A percentile compares a stretch with the other conserved stretches of the same genome.
phyloP scores from a whole-genome alignment of 139 green algal genomes.

The Coelastrella sp. region DNA sequence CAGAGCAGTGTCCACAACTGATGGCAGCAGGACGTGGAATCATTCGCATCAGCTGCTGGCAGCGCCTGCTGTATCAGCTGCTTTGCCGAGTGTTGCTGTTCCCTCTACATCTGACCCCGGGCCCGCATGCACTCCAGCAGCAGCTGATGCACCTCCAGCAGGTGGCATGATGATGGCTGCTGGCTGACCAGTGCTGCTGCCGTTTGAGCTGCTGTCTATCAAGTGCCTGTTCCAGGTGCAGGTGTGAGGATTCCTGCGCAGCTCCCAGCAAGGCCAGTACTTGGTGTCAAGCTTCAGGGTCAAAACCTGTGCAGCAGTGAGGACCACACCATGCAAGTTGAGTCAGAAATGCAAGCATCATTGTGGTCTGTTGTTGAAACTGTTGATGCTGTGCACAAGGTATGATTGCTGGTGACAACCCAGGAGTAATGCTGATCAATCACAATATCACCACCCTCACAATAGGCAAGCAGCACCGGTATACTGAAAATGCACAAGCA shows the following conservation, averaged over 20 bases:
- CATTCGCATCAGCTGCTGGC: not conserved
- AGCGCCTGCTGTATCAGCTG: not conserved
- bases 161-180: not conserved
- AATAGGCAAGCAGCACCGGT: not conserved
- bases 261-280: constrained; percentile 91
- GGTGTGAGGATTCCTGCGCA: constrained; percentile 64
- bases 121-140: not conserved
- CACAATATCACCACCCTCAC: too few relatives aligned
- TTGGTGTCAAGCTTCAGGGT: constrained; percentile 84
- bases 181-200: not conserved
- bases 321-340: not conserved
- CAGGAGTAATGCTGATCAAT: too few relatives aligned
- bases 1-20: too few relatives aligned
- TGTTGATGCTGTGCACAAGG: not conserved
- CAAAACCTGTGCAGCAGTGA: constrained; percentile 69
- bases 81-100: not conserved
- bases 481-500: not conserved
- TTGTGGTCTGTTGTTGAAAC: too few relatives aligned
- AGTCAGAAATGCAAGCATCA: not conserved
- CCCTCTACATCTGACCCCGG: not conserved
- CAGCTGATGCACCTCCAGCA: not conserved
- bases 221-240: constrained; percentile 64
- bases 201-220: constrained; percentile 14
- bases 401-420: not conserved
- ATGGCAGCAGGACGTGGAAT: too few relatives aligned